phyloP scores from a whole-genome alignment of 768 basidiomycete species.

The Termitomyces sp. region DNA sequence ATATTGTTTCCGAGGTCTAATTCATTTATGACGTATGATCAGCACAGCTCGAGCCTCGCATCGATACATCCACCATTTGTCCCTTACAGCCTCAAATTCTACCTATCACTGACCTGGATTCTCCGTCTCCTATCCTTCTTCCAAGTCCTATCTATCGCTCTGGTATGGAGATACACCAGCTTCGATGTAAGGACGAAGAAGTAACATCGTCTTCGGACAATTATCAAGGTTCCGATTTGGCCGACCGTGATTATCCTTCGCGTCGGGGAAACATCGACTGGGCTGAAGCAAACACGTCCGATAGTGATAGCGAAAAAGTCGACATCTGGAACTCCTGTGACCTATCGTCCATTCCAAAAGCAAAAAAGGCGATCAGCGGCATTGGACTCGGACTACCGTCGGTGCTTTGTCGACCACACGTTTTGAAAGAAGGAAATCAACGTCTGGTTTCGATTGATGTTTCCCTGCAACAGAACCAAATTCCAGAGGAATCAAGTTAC shows the following conservation, averaged over 20 bases:
- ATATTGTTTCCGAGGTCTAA: background rate
- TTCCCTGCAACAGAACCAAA: background rate
- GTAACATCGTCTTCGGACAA: background rate
- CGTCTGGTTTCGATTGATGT: background rate
- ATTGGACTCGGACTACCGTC: constrained; percentile 15
- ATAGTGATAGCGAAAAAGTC: background rate
- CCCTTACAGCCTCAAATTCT: constrained; percentile 9
- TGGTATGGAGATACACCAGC: background rate
- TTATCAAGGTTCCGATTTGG: background rate
- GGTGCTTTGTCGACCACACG: background rate
- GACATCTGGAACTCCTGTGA: background rate
- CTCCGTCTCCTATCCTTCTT: constrained; percentile 16
- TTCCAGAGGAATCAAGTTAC: background rate
- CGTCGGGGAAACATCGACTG: background rate
- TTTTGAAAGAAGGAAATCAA: background rate
- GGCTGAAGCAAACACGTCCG: background rate
- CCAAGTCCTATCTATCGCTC: background rate
- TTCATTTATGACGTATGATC: background rate
- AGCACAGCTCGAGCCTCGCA: background rate
- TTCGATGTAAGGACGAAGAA: background rate
- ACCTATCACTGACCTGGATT: constrained; percentile 2
- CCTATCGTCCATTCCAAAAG: background rate
- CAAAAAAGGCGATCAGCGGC: constrained; percentile 10
- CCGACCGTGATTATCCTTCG: no score
- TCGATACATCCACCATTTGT: background rate